Conservation (phyloP, 257 asterid genomes). For the Eustoma russellianum region DNA sequence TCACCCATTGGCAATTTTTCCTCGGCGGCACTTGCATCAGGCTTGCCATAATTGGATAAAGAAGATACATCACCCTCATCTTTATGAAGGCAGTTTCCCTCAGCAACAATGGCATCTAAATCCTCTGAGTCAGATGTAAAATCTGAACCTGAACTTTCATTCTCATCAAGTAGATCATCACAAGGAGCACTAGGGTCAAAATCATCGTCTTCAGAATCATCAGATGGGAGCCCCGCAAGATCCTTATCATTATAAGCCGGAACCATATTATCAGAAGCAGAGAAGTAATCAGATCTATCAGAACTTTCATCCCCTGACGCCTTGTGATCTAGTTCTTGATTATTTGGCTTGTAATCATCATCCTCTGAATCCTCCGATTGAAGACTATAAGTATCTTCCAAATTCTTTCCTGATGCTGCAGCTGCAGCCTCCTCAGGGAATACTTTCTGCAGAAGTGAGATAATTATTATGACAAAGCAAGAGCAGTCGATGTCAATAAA, state of each 20-base stretch:
- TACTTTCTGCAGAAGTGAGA: constrained; percentile 53
- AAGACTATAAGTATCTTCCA: constrained; percentile 43
- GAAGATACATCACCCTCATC: constrained; percentile 24
- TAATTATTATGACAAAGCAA: constrained; percentile 25
- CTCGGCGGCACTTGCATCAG: constrained; percentile 13
- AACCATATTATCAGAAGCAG: constrained; percentile 27
- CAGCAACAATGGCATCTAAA: constrained; percentile 48
- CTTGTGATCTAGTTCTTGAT: constrained; percentile 34
- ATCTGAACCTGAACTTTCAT: constrained; percentile 74
- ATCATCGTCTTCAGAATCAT: constrained; percentile 94
- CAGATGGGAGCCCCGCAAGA: constrained; percentile 55
- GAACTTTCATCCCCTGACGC: constrained; percentile 48
- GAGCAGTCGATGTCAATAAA: background rate
- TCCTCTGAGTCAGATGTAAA: constrained; percentile 92
- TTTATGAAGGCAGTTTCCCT: constrained; percentile 22
- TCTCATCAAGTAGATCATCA: constrained; percentile 30
- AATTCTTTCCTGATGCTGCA: constrained; percentile 62
- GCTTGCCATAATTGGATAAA: constrained; percentile 11
- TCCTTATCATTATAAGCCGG: constrained; percentile 30
- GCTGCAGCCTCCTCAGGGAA: constrained; percentile 80
- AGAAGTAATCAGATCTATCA: constrained; percentile 44
- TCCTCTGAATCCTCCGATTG: constrained; percentile 89
- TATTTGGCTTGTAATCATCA: constrained; percentile 85
- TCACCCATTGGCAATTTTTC: constrained; percentile 23
- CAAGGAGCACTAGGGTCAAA: constrained; percentile 53